phyloP scores from a whole-genome alignment of 2,329 filamentous ascomycete species.

The Stagonosporopsis vannaccii region DNA sequence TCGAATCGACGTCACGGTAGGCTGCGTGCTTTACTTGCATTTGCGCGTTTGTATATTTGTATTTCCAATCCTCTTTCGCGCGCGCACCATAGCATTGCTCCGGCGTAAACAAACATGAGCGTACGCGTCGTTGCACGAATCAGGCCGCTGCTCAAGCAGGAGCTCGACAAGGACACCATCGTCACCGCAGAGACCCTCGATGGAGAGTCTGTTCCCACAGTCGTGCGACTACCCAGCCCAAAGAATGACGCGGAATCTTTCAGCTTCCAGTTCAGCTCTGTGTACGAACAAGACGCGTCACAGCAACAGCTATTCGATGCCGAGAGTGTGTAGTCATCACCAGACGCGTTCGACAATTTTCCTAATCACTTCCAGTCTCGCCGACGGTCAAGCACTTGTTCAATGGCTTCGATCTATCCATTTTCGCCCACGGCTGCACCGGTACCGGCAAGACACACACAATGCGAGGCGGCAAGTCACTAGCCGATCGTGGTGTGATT shows the following conservation, averaged over 20 bases:
- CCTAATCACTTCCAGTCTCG: conserved; percentile 66
- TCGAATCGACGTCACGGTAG: conserved; percentile 42
- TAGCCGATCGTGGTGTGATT: conserved; percentile 87
- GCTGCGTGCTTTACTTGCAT: conserved; percentile 42
- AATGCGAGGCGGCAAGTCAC: conserved; percentile 88
- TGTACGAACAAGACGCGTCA: conserved; percentile 80
- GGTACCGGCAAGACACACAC: conserved; percentile 96
- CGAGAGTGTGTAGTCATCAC: conserved; percentile 68
- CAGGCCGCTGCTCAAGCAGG: conserved; percentile 83
- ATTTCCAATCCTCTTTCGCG: conserved; percentile 22
- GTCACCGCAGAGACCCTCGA: conserved; percentile 65
- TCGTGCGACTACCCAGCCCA: conserved; percentile 90
- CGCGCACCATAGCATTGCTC: conserved; percentile 10
- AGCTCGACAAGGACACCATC: conserved; percentile 87
- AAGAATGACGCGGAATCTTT: conserved; percentile 92
- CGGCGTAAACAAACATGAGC: conserved; percentile 52
- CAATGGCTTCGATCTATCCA: conserved; percentile 73
- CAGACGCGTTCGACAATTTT: conserved; percentile 6
- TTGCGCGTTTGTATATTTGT: conserved; percentile 34
- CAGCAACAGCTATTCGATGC: conserved; percentile 89
- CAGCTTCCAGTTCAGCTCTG: conserved; percentile 92
- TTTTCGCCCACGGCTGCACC: conserved; percentile 93
- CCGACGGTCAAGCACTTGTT: conserved; percentile 93
- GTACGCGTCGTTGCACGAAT: conserved; percentile 91
- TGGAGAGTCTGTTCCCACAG: conserved; percentile 56